Conservation (phyloP, 805 yeast genomes). For the Grigorovia jiainica region DNA sequence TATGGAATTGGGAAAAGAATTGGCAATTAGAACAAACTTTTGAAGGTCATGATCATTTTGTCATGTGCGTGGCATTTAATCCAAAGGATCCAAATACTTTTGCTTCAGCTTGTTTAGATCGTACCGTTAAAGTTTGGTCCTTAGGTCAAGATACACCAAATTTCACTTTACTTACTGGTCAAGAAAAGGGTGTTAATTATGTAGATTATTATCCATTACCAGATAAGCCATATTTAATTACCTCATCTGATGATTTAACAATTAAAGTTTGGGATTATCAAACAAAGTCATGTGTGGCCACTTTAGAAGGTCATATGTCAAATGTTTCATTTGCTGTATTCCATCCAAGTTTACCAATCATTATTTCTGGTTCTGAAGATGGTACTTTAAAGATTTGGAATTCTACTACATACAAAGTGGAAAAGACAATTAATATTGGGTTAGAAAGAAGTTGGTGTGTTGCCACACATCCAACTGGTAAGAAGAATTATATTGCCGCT, state of each 20-base stretch:
- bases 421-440: slow-evolving; percentile 82
- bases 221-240: slow-evolving; percentile 91
- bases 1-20: slow-evolving; percentile 96
- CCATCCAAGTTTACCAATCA: slow-evolving; percentile 95
- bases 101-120: slow-evolving; percentile 94
- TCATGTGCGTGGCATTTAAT: slow-evolving; percentile 89
- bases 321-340: slow-evolving; percentile 95
- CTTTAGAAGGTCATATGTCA: slow-evolving; percentile 85
- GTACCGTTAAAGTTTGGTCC: slow-evolving; percentile 96
- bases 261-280: slow-evolving; percentile 94
- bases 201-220: slow-evolving; percentile 96
- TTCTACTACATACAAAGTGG: slow-evolving; percentile 85
- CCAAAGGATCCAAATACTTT: slow-evolving; percentile 97
- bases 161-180: slow-evolving; percentile 86
- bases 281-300: slow-evolving; percentile 90
- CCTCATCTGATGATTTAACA: slow-evolving; percentile 84
- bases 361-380: slow-evolving; percentile 95
- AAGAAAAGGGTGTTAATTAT: slow-evolving; percentile 86
- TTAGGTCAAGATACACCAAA: slow-evolving; percentile 81
- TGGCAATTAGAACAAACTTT: slow-evolving; percentile 87
- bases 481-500: slow-evolving; percentile 71
- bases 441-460: slow-evolving; percentile 97
- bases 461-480: slow-evolving; percentile 52
- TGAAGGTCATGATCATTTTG: slow-evolving; percentile 93
- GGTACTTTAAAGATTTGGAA: slow-evolving; percentile 93